Evolutionary conservation across 371 early-diverging fungal species (phyloP), one percentile per base, ranked within the genome.

Genomic region (Syncephalastrum monosporum): DNA sequence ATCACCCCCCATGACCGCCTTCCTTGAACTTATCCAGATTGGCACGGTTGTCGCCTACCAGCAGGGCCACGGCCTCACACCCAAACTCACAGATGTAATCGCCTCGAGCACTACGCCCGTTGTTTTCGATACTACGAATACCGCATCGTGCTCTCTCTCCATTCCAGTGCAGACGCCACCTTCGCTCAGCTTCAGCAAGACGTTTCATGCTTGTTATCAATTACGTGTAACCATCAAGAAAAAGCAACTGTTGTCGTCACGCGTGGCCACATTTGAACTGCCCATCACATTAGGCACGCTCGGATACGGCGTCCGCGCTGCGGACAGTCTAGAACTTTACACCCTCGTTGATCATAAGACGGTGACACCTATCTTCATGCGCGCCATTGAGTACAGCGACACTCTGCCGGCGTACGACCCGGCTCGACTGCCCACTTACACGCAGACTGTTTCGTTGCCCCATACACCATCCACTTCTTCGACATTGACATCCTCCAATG

Each of bases 271-370:
- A 13, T 59, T 67, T n/a, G 66, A 64, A 2, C 16, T 69, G 0
- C 70, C 72, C 7, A 46, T 75, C 19, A 67, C 65, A 3, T 59
- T 75, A 2, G 75, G 75, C 6, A 75, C 75, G 0, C 47, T 75
- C 43, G 75, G 75, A 16, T 63, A 65, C 16, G 75, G 75, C 46
- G 62, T 71, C 13, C 59, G 67, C 7, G 67, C 70, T 7, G 63
- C 74, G 15, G 54, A 60, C 25, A 65, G 65, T 3, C 50, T 69
- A 4, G 50, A 67, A 41, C 21, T 55, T 16, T 64, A 64, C 27
- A 57, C 47, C 3, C 17, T 33, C 12, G 38, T 33, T 10, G 38
- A 33, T 33, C 45, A 38, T n/a, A 21, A 29, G 13, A 17, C 7
- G 19, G 53, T 59, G 3, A 41, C 42, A 16, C 74, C 71, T 5